These are phyloP conservation scores for Exutisphaerella laricina DNA, from an alignment of 2,329 filamentous ascomycete species.

Conservation along the genomic window DNA sequence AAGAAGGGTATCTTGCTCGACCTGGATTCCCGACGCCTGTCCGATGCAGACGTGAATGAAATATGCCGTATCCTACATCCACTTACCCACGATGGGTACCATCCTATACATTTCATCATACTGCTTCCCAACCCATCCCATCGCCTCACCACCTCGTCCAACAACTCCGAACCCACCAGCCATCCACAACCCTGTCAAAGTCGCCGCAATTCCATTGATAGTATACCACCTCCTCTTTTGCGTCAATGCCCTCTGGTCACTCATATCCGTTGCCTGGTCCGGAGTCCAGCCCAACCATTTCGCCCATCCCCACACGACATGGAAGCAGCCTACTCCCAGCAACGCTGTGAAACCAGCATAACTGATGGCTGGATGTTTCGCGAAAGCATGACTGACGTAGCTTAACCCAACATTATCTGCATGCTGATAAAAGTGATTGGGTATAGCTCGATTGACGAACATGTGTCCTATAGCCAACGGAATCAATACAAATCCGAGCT, in stretches of 20 bases:
- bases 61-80: conserved; percentile 34
- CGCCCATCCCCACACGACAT: conserved; percentile 81
- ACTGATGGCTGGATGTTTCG: conserved; percentile 61
- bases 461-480: conserved; percentile 65
- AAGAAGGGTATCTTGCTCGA: conserved; percentile 4
- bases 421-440: conserved; percentile 67
- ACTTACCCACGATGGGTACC: conserved; percentile 53
- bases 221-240: conserved; percentile 64
- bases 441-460: conserved; percentile 68
- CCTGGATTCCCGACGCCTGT: not conserved
- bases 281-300: conserved; percentile 69
- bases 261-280: conserved; percentile 46
- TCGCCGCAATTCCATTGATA: conserved; percentile 60
- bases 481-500: conserved; percentile 65
- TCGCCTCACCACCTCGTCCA: conserved; percentile 61
- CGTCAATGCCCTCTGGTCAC: conserved; percentile 46
- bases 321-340: conserved; percentile 62
- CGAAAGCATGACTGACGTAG: conserved; percentile 81
- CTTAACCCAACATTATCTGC: conserved; percentile 78
- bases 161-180: conserved; percentile 74
- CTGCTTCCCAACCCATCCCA: conserved; percentile 72
- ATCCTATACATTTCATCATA: conserved; percentile 69
- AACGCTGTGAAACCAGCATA: conserved; percentile 65
- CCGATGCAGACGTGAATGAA: conserved; percentile 8
- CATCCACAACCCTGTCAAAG: conserved; percentile 66